Evolutionary conservation across 192 early-diverging fungal species (phyloP), one percentile per base, ranked within the genome.

Genomic region (Dissophora globulifera): DNA sequence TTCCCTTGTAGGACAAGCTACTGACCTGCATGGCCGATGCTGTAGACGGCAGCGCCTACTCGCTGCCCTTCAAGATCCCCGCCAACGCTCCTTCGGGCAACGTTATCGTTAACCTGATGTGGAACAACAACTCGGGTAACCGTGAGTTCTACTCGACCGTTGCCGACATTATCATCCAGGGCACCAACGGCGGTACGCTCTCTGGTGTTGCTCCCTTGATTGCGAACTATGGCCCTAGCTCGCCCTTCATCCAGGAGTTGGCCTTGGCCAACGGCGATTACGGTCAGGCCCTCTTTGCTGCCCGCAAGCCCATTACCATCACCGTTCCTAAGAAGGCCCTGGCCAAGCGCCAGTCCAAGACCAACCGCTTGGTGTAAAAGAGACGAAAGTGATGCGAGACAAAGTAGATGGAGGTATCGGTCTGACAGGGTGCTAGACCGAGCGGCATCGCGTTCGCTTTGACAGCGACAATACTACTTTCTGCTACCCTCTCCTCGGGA

Each of bases 91-190:
- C 88, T 1, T 81, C 87, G 0, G 81, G 78, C 23, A 84, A 84
- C 45, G 86, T 78, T 4, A 78, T 82, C 12, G 85, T 90, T 57
- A 79, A 83, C 29, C 90, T 88, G 90, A 60, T 86, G 17, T 91
- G 88, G 88, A 85, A 89, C 79, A 91, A 87, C 32, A 82, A 79
- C 15, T 50, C 85, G 29, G 89, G 87, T 7, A 81, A 84, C 58
- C 83, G 89, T 55, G 86, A 89, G 60, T 83, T 84, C 58, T 91
- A 89, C 78, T 86, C 87, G 81, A 88, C 84, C 81, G 89, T 88
- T 43, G 87, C 86, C 33, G 90, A 91, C 38, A 74, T 91, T 43
- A 66, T 69, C 35, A 87, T 90, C 56, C 60, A 84, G 19, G 81
- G 83, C 22, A 60, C 43, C 5, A 52, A 67, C 1, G 83, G 67